These are phyloP conservation scores for Boechera retrofracta DNA, from an alignment of 345 rosid species.

Conservation along the genomic window DNA sequence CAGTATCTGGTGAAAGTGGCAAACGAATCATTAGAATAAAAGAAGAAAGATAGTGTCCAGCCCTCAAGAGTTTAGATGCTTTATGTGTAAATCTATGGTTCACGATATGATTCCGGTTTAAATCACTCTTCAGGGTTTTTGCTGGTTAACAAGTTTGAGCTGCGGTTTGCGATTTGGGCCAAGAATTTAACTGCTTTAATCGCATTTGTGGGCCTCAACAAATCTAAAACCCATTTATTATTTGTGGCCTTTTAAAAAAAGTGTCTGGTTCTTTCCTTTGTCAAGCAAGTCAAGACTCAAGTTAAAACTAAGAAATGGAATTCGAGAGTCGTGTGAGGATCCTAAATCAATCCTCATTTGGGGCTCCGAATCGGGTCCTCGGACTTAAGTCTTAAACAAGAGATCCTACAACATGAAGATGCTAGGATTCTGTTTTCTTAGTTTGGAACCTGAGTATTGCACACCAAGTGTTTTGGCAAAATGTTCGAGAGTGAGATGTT, in stretches of 20 bases:
- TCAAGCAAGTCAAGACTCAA: too few relatives aligned
- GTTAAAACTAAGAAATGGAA: too few relatives aligned
- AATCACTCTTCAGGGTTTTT: not conserved
- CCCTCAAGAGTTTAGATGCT: not conserved
- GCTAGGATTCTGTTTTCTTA: not conserved
- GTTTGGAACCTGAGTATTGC: not conserved
- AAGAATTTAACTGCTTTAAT: not conserved
- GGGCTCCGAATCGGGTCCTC: not conserved
- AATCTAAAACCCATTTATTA: too few relatives aligned
- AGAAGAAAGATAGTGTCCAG: not conserved
- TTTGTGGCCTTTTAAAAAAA: too few relatives aligned
- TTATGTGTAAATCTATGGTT: conserved; percentile 2
- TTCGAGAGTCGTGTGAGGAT: not conserved
- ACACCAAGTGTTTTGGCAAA: conserved; percentile 4
- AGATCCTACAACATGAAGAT: not conserved
- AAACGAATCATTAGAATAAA: conserved; percentile 15
- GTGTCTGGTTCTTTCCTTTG: too few relatives aligned
- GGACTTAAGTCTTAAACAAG: not conserved
- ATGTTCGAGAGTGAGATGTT: not conserved
- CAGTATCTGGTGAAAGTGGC: conserved; percentile 10
- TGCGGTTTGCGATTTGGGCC: not conserved
- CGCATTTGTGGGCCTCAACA: not conserved
- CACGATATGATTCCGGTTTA: conserved; percentile 2
- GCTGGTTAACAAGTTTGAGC: not conserved
- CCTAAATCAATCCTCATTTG: not conserved